Conservation (phyloP, 2,329 filamentous ascomycete genomes). For the Colletotrichum tabaci region DNA sequence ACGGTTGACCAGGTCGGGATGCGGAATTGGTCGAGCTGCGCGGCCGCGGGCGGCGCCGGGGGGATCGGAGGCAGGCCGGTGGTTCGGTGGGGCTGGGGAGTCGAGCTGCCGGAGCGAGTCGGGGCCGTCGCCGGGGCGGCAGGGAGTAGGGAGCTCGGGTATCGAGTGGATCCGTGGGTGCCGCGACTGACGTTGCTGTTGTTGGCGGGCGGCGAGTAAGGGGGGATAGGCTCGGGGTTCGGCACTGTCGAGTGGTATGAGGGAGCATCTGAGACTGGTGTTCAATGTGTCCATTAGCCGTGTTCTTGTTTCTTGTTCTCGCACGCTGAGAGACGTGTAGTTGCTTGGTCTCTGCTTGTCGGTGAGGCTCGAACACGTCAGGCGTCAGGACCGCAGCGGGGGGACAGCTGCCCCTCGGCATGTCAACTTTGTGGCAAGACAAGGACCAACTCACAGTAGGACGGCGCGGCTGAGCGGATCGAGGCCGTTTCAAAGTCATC, state of each 20-base stretch:
- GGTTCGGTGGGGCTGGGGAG: constrained; percentile 50
- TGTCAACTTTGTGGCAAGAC: background rate
- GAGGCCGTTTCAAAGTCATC: constrained; percentile 79
- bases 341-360: background rate
- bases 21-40: constrained; percentile 66
- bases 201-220: constrained; percentile 62
- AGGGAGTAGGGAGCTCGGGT: constrained; percentile 40
- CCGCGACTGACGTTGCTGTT: constrained; percentile 39
- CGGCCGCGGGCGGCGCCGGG: constrained; percentile 48
- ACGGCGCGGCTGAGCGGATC: constrained; percentile 77
- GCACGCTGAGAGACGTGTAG: background rate
- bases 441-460: constrained; percentile 68
- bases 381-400: background rate
- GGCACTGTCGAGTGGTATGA: constrained; percentile 73
- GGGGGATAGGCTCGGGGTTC: constrained; percentile 63
- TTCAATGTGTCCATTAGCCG: background rate
- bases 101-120: constrained; percentile 47
- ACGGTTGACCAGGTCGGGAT: constrained; percentile 72
- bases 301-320: background rate
- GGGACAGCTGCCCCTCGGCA: constrained; percentile 6
- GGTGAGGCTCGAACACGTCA: constrained; percentile 16
- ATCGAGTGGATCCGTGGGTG: constrained; percentile 41
- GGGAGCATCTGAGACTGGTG: constrained; percentile 73
- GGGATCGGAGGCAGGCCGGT: constrained; percentile 68
- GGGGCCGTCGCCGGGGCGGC: constrained; percentile 38